These are phyloP conservation scores for Infundibulicybe gibba DNA, from an alignment of 768 basidiomycete genomes.

Conservation along the genomic window DNA sequence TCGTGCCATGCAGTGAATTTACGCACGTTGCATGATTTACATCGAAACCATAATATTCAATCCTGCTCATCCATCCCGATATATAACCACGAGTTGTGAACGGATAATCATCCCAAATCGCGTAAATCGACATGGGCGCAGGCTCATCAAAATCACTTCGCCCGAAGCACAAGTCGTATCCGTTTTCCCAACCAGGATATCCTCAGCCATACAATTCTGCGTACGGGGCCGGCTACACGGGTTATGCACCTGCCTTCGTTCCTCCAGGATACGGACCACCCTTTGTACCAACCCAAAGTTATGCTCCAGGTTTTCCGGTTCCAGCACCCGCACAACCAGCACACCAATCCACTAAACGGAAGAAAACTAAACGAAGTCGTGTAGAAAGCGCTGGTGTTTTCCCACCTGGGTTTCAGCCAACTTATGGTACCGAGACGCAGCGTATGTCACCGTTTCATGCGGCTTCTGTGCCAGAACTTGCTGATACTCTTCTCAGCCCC, in stretches of 20 bases:
- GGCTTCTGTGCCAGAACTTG: too few relatives aligned
- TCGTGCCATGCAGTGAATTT: too few relatives aligned
- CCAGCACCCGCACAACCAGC: background rate
- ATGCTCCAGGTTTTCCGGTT: background rate
- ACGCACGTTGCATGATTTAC: too few relatives aligned
- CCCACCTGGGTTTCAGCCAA: background rate
- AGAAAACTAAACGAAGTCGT: background rate
- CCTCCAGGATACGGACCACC: background rate
- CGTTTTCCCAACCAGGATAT: background rate
- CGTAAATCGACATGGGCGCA: background rate
- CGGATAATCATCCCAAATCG: too few relatives aligned
- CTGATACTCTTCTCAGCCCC: too few relatives aligned
- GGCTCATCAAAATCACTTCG: background rate
- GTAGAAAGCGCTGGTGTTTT: background rate
- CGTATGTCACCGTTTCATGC: background rate
- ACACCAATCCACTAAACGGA: background rate
- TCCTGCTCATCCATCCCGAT: too few relatives aligned
- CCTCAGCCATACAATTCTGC: background rate
- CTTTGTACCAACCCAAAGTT: background rate
- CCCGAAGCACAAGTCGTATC: background rate
- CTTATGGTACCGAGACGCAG: background rate
- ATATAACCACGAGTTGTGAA: too few relatives aligned
- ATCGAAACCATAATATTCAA: too few relatives aligned
- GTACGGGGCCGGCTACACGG: too few relatives aligned
- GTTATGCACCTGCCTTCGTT: too few relatives aligned